phyloP scores from a whole-genome alignment of 345 rosid genomes.

The Aurinia saxatilis region DNA sequence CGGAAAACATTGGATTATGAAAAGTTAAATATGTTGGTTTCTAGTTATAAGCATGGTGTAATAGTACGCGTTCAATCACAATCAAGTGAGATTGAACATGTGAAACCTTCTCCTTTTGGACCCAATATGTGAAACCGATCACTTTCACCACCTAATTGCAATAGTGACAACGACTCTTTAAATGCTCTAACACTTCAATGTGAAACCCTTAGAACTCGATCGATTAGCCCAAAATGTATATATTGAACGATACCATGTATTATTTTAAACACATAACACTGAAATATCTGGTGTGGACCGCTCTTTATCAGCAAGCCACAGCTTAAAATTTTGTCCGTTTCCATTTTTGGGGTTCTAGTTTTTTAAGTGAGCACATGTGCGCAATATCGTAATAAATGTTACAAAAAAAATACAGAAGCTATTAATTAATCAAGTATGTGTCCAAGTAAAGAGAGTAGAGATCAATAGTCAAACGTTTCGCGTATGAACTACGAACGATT shows the following conservation, averaged over 20 bases:
- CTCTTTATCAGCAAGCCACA: not conserved
- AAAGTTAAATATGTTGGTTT: not conserved
- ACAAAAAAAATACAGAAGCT: not conserved
- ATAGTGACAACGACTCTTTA: not conserved
- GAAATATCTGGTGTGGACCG: slow-evolving; percentile 1
- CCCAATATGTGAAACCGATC: slow-evolving; percentile 12
- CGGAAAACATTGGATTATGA: not conserved
- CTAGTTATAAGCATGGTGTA: not conserved
- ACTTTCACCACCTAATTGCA: not conserved
- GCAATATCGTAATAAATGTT: not conserved
- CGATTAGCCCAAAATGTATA: slow-evolving; percentile 1
- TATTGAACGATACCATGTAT: not conserved
- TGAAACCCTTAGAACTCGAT: slow-evolving; percentile 17
- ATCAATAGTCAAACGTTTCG: slow-evolving; percentile 16
- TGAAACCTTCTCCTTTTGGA: slow-evolving; percentile 14
- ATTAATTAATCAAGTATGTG: not conserved
- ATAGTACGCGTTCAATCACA: slow-evolving; percentile 2
- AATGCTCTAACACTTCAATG: slow-evolving; percentile 11
- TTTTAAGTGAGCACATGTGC: slow-evolving; percentile 11
- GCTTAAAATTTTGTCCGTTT: not conserved
- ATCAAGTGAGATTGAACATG: slow-evolving; percentile 7
- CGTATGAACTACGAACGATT: slow-evolving; percentile 13
- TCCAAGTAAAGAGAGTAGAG: not conserved
- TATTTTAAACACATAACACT: slow-evolving; percentile 6
- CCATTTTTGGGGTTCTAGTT: not conserved